Evolutionary conservation across 2,329 filamentous ascomycete genomes (phyloP).

Genomic region (Cladosporium sphaerospermum): DNA sequence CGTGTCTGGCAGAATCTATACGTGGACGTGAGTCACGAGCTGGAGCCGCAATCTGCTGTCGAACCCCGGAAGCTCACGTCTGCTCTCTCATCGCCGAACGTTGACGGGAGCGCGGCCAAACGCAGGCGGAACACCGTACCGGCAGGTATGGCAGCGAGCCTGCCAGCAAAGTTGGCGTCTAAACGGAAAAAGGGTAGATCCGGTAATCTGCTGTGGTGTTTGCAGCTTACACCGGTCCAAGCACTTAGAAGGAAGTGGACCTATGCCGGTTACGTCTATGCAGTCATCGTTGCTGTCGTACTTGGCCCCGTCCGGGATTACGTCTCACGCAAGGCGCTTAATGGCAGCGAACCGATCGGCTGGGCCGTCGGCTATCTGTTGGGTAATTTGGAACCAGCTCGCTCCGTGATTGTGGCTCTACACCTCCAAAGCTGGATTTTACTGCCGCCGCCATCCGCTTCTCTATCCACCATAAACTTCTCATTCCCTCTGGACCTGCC

Average conservation of each 20-base stretch:
- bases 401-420: constrained; percentile 62
- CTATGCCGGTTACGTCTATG: constrained; percentile 75
- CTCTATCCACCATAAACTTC: constrained; percentile 9
- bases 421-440: constrained; percentile 70
- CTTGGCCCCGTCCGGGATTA: constrained; percentile 66
- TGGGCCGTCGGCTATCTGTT: constrained; percentile 90
- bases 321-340: constrained; percentile 60
- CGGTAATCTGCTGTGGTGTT: constrained; percentile 62
- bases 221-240: constrained; percentile 73
- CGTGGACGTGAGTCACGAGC: constrained; percentile 7
- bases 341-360: constrained; percentile 72
- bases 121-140: constrained; percentile 20
- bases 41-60: constrained; percentile 19
- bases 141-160: neutral
- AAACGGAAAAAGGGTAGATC: constrained; percentile 49
- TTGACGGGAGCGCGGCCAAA: constrained; percentile 5
- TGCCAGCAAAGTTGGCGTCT: constrained; percentile 2
- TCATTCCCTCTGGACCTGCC: constrained; percentile 48
- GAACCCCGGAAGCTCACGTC: constrained; percentile 15
- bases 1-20: constrained; percentile 6
- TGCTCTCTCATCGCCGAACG: constrained; percentile 4
- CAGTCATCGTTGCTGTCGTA: constrained; percentile 58
- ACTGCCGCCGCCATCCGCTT: constrained; percentile 45
- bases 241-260: constrained; percentile 72
- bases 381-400: constrained; percentile 66